phyloP scores from a whole-genome alignment of 441 rosid species.

The Breynia disticha region DNA sequence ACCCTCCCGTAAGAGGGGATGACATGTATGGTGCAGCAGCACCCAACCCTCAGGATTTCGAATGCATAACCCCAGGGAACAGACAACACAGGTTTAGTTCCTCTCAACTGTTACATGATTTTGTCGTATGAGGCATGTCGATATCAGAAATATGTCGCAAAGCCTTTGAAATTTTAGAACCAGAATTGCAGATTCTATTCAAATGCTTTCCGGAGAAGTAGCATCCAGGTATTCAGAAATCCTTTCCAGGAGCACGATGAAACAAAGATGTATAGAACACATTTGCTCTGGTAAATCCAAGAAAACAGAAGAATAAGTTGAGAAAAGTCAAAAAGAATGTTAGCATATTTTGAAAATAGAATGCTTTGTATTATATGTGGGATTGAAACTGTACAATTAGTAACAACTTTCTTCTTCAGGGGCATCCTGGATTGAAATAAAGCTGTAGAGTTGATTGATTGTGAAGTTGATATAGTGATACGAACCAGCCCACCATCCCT shows the following conservation, averaged over 20 bases:
- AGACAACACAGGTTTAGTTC: slow-evolving; percentile 59
- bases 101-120: slow-evolving; percentile 65
- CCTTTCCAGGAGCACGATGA: slow-evolving; percentile 13
- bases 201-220: not conserved
- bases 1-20: slow-evolving; percentile 44
- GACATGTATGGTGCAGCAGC: slow-evolving; percentile 30
- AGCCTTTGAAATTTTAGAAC: not conserved
- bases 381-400: slow-evolving; percentile 21
- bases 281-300: slow-evolving; percentile 30
- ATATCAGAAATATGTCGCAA: not conserved
- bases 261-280: slow-evolving; percentile 22
- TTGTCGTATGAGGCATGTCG: slow-evolving; percentile 41
- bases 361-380: slow-evolving; percentile 22
- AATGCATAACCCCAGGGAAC: slow-evolving; percentile 49
- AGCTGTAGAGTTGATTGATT: slow-evolving; percentile 19
- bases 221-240: slow-evolving; percentile 3
- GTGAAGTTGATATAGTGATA: no score
- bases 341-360: slow-evolving; percentile 40
- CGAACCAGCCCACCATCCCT: no score
- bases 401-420: slow-evolving; percentile 4
- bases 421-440: slow-evolving; percentile 20
- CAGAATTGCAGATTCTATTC: no score
- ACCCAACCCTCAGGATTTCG: slow-evolving; percentile 36
- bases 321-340: slow-evolving; percentile 27
- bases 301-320: not conserved